These are phyloP conservation scores for Nicotiana benthamiana DNA, from an alignment of 257 asterid species.

Conservation along the genomic window DNA sequence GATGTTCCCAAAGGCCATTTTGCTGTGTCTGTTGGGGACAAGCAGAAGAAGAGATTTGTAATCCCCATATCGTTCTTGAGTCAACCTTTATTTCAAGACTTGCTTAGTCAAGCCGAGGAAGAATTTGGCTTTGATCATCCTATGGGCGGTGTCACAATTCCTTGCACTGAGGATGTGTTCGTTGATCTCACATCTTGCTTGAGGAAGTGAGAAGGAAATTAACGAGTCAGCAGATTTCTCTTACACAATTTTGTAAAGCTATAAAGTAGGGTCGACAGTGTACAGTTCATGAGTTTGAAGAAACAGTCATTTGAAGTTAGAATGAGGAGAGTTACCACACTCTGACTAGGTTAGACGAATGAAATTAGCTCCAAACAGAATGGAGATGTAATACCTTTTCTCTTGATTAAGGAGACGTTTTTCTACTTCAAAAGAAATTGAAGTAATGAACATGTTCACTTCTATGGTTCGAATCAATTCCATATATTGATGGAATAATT, in stretches of 20 bases:
- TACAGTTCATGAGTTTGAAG: neutral
- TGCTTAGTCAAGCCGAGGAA: conserved; percentile 31
- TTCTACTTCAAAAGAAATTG: neutral
- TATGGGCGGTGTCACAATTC: conserved; percentile 48
- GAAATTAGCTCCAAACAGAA: neutral
- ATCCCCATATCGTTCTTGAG: conserved; percentile 30
- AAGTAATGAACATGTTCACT: neutral
- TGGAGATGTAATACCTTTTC: neutral
- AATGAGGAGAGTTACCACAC: neutral
- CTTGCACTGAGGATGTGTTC: conserved; percentile 35
- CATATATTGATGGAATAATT: neutral
- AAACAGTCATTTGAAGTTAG: neutral
- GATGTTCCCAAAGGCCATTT: conserved; percentile 48
- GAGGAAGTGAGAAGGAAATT: neutral
- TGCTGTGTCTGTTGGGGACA: conserved; percentile 45
- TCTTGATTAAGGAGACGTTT: neutral
- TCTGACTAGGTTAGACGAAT: neutral
- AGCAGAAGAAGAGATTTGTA: conserved; percentile 25
- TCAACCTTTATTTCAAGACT: conserved; percentile 32
- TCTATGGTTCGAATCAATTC: neutral
- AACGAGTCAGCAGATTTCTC: neutral
- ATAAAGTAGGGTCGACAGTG: neutral
- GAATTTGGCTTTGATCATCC: conserved; percentile 38
- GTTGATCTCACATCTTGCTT: conserved; percentile 22
- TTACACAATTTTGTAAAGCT: neutral